Percentiles rank a stretch among this genome's conserved stretches.
These are phyloP conservation scores for Trichosporon faecale DNA, from an alignment of 1,284 basidiomycete genomes.

Conservation along the genomic window DNA sequence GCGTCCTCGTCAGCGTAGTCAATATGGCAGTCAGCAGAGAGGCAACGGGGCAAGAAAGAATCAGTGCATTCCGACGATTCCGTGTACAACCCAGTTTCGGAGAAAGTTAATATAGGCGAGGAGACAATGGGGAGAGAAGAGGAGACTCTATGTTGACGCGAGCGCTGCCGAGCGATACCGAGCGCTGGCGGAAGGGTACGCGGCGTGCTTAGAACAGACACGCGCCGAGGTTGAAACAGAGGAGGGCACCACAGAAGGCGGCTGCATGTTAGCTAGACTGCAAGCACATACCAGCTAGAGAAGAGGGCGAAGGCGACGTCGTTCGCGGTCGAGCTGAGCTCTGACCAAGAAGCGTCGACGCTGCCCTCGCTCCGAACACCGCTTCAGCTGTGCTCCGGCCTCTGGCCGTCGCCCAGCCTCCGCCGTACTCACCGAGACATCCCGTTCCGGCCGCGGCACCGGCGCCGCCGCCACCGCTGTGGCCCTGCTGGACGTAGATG, in stretches of 20 bases:
- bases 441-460: conserved; percentile 12
- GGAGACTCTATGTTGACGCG: neutral
- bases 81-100: neutral
- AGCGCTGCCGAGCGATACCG: neutral
- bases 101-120: neutral
- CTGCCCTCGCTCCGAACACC: neutral
- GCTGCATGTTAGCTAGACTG: neutral
- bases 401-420: too few relatives aligned
- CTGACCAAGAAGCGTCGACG: too few relatives aligned
- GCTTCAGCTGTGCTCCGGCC: too few relatives aligned
- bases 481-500: conserved; percentile 26
- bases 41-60: neutral
- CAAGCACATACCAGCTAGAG: neutral
- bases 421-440: conserved; percentile 8
- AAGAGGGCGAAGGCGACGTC: neutral
- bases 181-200: neutral
- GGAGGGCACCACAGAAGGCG: conserved; percentile 3
- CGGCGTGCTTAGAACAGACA: conserved; percentile 20
- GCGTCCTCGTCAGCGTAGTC: neutral
- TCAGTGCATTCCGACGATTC: conserved; percentile 4
- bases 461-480: conserved; percentile 13
- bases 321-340: neutral
- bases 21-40: neutral
- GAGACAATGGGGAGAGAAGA: neutral
- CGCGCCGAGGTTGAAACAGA: conserved; percentile 23